A percentile compares a stretch with the other conserved stretches of the same genome.
These are phyloP conservation scores for Zizania palustris DNA, from an alignment of 202 grass and related monocot species.

Conservation along the genomic window DNA sequence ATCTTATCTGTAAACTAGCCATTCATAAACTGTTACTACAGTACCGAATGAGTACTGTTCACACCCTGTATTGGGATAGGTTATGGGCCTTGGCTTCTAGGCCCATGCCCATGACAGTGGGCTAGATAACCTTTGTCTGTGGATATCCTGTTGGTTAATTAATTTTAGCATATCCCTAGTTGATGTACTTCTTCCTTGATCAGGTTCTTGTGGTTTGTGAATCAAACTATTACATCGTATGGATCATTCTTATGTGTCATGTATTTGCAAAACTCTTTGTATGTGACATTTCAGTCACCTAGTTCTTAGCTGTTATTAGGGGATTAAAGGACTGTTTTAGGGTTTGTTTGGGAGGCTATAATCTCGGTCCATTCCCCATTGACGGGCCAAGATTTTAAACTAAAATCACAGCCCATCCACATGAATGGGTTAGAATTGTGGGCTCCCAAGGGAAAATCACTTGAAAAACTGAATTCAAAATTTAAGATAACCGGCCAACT, in stretches of 20 bases:
- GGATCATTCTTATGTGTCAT: slow-evolving; percentile 8
- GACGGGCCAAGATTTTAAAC: too few species aligned
- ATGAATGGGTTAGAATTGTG: too few species aligned
- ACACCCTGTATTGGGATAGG: too few species aligned
- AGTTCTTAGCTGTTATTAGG: slow-evolving; percentile 11
- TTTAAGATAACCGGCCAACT: neutral
- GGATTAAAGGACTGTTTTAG: neutral
- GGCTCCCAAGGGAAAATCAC: neutral
- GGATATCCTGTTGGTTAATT: slow-evolving; percentile 16
- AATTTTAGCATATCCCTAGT: slow-evolving; percentile 27
- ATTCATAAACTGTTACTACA: too few species aligned
- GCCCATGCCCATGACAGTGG: neutral
- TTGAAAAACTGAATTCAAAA: neutral
- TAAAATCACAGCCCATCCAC: too few species aligned
- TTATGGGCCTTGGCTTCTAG: too few species aligned
- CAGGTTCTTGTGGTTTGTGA: slow-evolving; percentile 5
- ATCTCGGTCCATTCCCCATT: too few species aligned
- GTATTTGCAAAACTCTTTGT: slow-evolving; percentile 5
- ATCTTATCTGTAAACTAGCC: too few species aligned
- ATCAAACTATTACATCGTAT: slow-evolving; percentile 23
- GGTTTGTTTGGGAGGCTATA: too few species aligned
- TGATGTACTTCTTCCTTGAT: slow-evolving; percentile 10
- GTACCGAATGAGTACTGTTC: too few species aligned
- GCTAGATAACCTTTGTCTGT: neutral
- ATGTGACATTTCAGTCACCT: neutral